Evolutionary conservation across 352 stramenopile species (phyloP).

Genomic region (Phytopythium cucurbitacearum): DNA sequence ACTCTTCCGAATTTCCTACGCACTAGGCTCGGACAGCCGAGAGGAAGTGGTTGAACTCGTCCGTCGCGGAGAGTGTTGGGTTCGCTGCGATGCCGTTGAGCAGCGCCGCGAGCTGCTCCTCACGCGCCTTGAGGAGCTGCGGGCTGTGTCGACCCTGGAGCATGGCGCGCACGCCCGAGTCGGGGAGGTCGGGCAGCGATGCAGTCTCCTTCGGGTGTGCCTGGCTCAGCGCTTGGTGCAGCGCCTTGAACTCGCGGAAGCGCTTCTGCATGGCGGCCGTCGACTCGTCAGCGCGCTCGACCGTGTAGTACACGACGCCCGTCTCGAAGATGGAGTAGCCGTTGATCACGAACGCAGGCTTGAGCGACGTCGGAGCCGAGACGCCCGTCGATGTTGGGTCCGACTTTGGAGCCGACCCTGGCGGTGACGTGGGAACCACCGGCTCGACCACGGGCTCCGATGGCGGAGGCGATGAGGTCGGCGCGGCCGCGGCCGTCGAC

Average conservation of each 20-base stretch:
- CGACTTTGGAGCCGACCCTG: no score
- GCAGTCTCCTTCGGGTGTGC: slow-evolving; percentile 10
- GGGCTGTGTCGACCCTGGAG: slow-evolving; percentile 63
- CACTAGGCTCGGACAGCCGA: slow-evolving; percentile 7
- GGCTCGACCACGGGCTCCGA: no score
- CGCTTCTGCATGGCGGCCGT: slow-evolving; percentile 48
- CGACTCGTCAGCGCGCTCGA: slow-evolving; percentile 32
- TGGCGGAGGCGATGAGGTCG: no score
- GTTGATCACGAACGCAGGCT: slow-evolving; percentile 17
- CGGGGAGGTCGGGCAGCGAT: slow-evolving; percentile 46
- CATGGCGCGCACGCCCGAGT: slow-evolving; percentile 35
- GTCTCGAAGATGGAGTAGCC: slow-evolving; percentile 58
- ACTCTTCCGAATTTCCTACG: no score
- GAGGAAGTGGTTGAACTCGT: slow-evolving; percentile 60
- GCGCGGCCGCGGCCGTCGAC: no score
- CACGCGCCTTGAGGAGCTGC: slow-evolving; percentile 52
- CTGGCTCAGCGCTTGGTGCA: slow-evolving; percentile 37
- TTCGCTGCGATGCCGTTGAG: slow-evolving; percentile 68
- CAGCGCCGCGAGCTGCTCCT: slow-evolving; percentile 52
- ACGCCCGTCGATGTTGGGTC: no score
- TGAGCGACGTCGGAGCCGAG: no score
- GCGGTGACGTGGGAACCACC: no score
- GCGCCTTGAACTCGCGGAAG: slow-evolving; percentile 80
- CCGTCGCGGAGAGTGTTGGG: slow-evolving; percentile 28
- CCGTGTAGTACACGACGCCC: slow-evolving; percentile 67